Evolutionary conservation across 257 asterid species (phyloP).

Genomic region (Solanum lignicaule): DNA sequence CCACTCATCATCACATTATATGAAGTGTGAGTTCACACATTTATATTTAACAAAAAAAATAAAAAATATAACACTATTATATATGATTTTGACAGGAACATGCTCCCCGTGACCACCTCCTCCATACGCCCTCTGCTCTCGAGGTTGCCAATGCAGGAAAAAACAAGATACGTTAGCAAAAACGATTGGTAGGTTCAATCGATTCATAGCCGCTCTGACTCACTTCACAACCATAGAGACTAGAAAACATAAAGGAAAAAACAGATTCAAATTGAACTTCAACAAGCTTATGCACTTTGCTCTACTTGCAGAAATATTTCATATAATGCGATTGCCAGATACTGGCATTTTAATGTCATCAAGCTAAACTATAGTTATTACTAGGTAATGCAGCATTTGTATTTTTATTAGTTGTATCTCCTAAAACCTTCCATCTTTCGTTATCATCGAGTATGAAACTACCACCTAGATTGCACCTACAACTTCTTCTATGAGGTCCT

Average conservation of each 20-base stretch:
- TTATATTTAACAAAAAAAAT: too few relatives aligned
- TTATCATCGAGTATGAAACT: neutral
- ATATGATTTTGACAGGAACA: neutral
- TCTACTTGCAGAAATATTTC: neutral
- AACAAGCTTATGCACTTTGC: neutral
- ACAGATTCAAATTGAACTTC: neutral
- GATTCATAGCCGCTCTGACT: neutral
- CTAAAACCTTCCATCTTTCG: neutral
- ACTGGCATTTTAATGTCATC: neutral
- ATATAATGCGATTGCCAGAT: neutral
- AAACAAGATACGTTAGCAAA: too few relatives aligned
- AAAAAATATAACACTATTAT: neutral
- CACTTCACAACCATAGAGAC: neutral
- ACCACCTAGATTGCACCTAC: conserved; percentile 3
- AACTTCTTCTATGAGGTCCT: conserved; percentile 40
- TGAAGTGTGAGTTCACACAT: too few relatives aligned
- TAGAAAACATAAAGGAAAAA: neutral
- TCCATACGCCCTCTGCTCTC: too few relatives aligned
- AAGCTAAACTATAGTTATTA: neutral
- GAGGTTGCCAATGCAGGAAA: too few relatives aligned
- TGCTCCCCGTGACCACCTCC: too few relatives aligned
- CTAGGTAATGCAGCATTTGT: neutral
- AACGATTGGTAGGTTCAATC: too few relatives aligned
- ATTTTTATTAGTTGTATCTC: neutral
- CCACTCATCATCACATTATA: neutral